Evolutionary conservation across 805 yeast species (phyloP).

Genomic region (Cyberlindnera euphorbiiphila): DNA sequence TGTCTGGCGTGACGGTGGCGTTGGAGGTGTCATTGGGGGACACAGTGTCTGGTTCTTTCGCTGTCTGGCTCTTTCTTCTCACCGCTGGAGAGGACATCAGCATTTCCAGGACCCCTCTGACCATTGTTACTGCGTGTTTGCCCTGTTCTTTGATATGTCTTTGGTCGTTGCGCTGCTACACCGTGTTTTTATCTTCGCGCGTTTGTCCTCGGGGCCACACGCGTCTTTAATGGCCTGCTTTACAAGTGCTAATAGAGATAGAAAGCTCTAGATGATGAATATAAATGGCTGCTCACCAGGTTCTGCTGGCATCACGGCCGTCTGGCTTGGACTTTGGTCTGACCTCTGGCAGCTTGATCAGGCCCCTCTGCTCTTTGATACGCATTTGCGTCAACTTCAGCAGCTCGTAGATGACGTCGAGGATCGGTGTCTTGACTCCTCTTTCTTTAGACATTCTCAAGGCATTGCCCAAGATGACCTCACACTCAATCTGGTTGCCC

Average conservation of each 20-base stretch:
- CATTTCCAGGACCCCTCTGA: too few relatives aligned
- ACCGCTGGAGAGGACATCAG: too few relatives aligned
- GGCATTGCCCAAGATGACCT: slow-evolving; percentile 67
- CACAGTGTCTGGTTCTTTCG: too few relatives aligned
- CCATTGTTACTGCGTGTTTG: too few relatives aligned
- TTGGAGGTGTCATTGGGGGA: too few relatives aligned
- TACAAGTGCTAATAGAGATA: too few relatives aligned
- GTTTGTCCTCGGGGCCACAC: too few relatives aligned
- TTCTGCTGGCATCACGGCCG: slow-evolving; percentile 5
- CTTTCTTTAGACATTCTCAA: slow-evolving; percentile 44
- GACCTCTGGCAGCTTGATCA: slow-evolving; percentile 38
- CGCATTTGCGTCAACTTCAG: slow-evolving; percentile 60
- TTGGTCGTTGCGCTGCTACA: neutral
- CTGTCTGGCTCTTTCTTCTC: too few relatives aligned
- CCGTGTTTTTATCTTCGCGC: neutral
- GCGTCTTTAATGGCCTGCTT: neutral
- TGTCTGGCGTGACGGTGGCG: too few relatives aligned
- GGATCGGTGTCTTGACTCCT: slow-evolving; percentile 55
- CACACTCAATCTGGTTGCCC: slow-evolving; percentile 66
- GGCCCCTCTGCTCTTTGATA: slow-evolving; percentile 54
- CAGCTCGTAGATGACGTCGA: slow-evolving; percentile 53
- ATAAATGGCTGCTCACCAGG: slow-evolving; percentile 1
- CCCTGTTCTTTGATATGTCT: too few relatives aligned
- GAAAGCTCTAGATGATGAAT: neutral
- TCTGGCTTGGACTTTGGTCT: slow-evolving; percentile 30